phyloP scores from a whole-genome alignment of 257 asterid genomes.

The Solanum pinnatisectum region DNA sequence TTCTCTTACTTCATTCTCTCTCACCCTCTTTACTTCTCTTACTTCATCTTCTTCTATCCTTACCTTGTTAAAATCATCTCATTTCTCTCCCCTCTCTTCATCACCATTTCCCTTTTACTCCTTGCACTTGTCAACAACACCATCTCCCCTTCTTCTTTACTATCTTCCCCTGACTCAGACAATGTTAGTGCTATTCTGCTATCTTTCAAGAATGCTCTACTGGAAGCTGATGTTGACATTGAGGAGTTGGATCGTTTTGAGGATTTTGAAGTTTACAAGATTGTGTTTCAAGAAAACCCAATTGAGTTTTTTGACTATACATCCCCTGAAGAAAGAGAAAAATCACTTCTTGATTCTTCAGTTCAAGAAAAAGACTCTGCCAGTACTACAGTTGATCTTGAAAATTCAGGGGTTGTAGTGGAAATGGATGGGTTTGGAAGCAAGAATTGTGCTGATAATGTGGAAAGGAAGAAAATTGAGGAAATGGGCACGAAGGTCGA shows the following conservation, averaged over 20 bases:
- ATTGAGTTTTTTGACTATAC: conserved; percentile 9
- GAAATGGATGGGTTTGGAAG: conserved; percentile 8
- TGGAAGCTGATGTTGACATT: neutral
- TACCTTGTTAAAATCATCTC: conserved; percentile 42
- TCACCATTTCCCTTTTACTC: conserved; percentile 50
- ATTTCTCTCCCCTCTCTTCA: conserved; percentile 63
- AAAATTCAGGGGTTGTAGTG: conserved; percentile 6
- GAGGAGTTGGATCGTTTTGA: conserved; percentile 14
- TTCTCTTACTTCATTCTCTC: conserved; percentile 35
- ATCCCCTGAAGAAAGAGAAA: neutral
- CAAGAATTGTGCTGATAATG: neutral
- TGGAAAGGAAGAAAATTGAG: conserved; percentile 15
- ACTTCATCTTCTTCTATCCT: conserved; percentile 59
- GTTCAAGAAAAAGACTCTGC: neutral
- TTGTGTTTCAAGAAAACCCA: conserved; percentile 27
- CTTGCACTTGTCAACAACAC: conserved; percentile 24
- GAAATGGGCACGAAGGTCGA: conserved; percentile 9
- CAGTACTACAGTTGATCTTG: neutral
- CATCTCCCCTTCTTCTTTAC: neutral
- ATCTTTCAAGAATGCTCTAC: neutral
- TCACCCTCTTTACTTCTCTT: conserved; percentile 53
- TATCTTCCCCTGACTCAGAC: neutral
- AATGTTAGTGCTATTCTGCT: neutral
- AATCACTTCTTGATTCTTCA: neutral
- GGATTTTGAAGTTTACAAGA: conserved; percentile 37